phyloP scores from a whole-genome alignment of 192 early-diverging fungal species.

The Rhizoclosmatium sp. region DNA sequence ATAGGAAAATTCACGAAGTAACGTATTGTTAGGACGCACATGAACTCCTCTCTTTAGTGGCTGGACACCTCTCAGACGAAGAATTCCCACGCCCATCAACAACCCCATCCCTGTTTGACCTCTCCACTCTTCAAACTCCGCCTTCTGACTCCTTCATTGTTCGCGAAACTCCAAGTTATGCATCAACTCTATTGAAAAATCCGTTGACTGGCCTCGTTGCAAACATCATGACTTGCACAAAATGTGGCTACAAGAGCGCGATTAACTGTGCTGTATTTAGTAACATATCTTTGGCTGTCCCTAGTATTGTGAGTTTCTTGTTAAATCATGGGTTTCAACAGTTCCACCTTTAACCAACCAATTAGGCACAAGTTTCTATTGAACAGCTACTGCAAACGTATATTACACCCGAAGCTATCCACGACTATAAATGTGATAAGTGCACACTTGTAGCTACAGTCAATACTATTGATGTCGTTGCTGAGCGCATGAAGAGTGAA shows the following conservation, averaged over 20 bases:
- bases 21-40: conserved; percentile 77
- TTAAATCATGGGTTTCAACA: conserved; percentile 76
- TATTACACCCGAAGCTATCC: conserved; percentile 66
- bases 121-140: background rate
- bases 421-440: conserved; percentile 71
- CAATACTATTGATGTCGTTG: conserved; percentile 39
- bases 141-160: background rate
- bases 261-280: conserved; percentile 32
- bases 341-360: background rate
- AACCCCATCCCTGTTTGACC: conserved; percentile 19
- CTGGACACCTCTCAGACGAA: conserved; percentile 74
- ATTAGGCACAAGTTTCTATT: conserved; percentile 52
- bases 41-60: conserved; percentile 85
- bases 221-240: conserved; percentile 75
- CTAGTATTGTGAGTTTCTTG: conserved; percentile 45
- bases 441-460: conserved; percentile 66
- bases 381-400: conserved; percentile 63
- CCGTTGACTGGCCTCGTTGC: conserved; percentile 84
- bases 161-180: background rate
- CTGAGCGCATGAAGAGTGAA: background rate
- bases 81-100: conserved; percentile 36
- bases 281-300: conserved; percentile 29
- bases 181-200: conserved; percentile 39
- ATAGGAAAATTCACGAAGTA: too few relatives aligned
- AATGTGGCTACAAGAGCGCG: conserved; percentile 69